Base-by-base conservation (phyloP, 768 basidiomycete species). In the Suillus brevipes region DNA sequence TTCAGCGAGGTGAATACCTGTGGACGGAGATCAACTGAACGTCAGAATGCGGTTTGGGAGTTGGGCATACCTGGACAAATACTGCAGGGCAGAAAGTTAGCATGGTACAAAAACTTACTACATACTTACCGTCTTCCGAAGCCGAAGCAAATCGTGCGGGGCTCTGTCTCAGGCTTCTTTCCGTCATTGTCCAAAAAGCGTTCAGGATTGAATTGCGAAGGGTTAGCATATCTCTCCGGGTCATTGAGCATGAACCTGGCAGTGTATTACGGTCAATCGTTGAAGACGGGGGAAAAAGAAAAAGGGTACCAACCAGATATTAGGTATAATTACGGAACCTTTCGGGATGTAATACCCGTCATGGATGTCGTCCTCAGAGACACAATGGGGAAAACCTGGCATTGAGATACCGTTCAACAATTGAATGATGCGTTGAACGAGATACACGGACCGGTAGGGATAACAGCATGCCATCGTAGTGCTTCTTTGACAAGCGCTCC, bases 291-390 rank as follows among this genome's bases (percentile, higher is more conserved):
- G 78, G 62, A 56, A 23, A 18, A 53, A 1, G 62, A 56, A 23
- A 18, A 53, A 1, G 49, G 12, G 34, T 7, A 64, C 70, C 25
- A 42, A 74, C 70, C 68, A 73, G 16, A 71, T 0, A 53, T 73
- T 72, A 36, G 76, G 13, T 1, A 77, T 56, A 2, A 77, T 50
- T 31, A 78, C 18, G 2, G 69, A 64, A 10, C 76, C 76, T 56
- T 88, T 84, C 10, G 88, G 88, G 61, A 89, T 86, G 49, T 82
- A 83, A 74, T 85, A 85, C 6, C 87, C 87, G 55, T 87, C 79
- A 59, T 89, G 85, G 6, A 88, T 72, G 64, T 89, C 88, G 64
- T 89, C 87, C 68, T 87, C 79, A n/a, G 77, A 82, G 6, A 78
- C 82, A 18, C 85, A 81, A 70, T 89, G 88, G 18, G 87, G 81